Base-by-base conservation (phyloP, 1,284 basidiomycete genomes). In the Xanthoconium separans region DNA sequence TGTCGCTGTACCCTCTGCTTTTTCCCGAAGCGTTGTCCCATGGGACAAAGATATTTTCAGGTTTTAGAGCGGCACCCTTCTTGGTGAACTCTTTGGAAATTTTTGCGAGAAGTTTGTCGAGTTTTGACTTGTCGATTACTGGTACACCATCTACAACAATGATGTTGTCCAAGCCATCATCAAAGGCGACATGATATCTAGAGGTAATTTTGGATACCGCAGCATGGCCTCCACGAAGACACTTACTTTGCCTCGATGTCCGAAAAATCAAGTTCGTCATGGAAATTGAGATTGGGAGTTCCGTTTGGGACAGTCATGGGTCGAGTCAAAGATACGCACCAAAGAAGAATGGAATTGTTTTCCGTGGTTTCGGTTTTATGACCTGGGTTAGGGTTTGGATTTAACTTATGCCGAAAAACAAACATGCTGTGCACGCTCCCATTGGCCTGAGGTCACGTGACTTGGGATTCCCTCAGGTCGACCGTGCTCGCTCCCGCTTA, bases 241-340 rank as follows among this genome's bases (percentile, higher is more conserved):
- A 73, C 82, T 57, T 61, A 96, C 93, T 93, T 92, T 75, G 82
- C 83, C 70, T 98, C 95, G 63, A 99, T 97, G 70, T 98, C 95
- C 52, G 89, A 84, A 71, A 89, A 98, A 72, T 98, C 92, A 62
- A 97, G 92, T 54, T 85, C 88, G 53, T 91, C 87, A 59, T 86
- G 82, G 55, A 72, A 64, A 58, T 73, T 62, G 46, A 68, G 66
- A 56, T 70, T 65, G 31, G 58, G 58, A 29, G 57, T 63, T 54
- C 68, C 71, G 57, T 71, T 65, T 42, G 63, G 58, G 53, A 60
- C 42, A 45, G 65, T 55, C 68, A 70, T 73, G 49, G 22, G 34
- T 40, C 41, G 24, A 45, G 37, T 39, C 33, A 12, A 39, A 34
- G 47, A 10, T 30, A 13, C 16, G 11, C 20, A 18, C 16, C 11